Base-by-base conservation (phyloP, 2,329 filamentous ascomycete species). In the Penicillium italicum region DNA sequence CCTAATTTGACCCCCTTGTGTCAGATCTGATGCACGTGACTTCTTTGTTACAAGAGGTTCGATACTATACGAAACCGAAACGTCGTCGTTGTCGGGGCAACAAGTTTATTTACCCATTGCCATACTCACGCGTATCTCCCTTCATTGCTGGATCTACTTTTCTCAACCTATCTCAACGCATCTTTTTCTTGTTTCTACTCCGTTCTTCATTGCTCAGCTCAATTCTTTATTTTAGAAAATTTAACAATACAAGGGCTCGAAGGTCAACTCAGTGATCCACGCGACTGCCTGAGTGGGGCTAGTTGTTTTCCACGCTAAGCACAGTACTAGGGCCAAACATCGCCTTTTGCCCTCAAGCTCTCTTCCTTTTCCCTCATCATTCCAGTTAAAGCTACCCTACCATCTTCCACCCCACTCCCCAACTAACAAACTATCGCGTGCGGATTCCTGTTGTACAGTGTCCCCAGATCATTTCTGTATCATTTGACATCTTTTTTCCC, bases 21-120 rank as follows among this genome's bases (percentile, higher is more conserved):
- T 41, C 36, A 22, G 36, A 31, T 16, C 1, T 1, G n/a, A 22
- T 2, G 0, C 48, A 50, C 48, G 48, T 38, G 30, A 24, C 22
- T 4, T 3, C 20, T 4, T 37, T 50, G 14, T 66, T 51, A 51
- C 49, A 28, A 6, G 38, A n/a, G 12, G 2, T 20, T n/a, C 30
- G n/a, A 30, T 36, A 51, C 28, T 26, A 20, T 41, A 49, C 30
- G 28, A 50, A 28, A 49, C 51, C 22, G 48, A 54, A 36, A 54
- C 51, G 31, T 12, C 22, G 3, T 22, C 68, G 84, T 86, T 86
- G 82, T 81, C 65, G 72, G 63, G 16, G 80, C 69, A 71, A 74
- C 71, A 34, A 28, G 12, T 42, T 59, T 62, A 57, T 69, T 66
- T 64, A 52, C 26, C 16, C 45, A 26, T 40, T 52, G 46, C 59